phyloP scores from a whole-genome alignment of 352 stramenopile species.

The Saprolegnia parasitica region DNA sequence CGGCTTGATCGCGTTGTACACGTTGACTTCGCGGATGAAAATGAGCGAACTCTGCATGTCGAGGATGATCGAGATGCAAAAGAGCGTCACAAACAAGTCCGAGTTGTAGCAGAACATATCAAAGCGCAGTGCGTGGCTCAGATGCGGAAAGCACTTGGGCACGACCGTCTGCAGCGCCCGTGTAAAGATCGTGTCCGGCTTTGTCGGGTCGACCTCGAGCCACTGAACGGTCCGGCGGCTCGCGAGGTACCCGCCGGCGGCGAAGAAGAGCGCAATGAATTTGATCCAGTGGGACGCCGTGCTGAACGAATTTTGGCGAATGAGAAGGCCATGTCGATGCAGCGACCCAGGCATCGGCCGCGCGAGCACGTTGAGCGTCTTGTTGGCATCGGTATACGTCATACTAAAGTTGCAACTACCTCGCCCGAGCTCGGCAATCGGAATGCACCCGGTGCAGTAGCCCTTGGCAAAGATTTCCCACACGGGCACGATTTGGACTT shows the following conservation, averaged over 20 bases:
- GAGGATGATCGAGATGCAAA: not conserved
- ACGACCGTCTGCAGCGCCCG: not conserved
- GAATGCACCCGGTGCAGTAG: constrained; percentile 20
- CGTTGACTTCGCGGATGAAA: constrained; percentile 16
- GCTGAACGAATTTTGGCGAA: not conserved
- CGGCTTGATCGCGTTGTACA: not conserved
- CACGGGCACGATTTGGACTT: not conserved
- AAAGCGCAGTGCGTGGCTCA: constrained; percentile 15
- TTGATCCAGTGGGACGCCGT: constrained; percentile 3
- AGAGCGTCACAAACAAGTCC: constrained; percentile 18
- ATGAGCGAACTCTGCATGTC: constrained; percentile 9
- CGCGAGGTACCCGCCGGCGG: constrained; percentile 4
- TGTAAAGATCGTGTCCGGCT: not conserved
- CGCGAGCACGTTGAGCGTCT: constrained; percentile 1
- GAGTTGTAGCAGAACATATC: constrained; percentile 28
- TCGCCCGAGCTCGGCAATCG: not conserved
- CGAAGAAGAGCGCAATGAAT: constrained; percentile 12
- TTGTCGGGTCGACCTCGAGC: not conserved
- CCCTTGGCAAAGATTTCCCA: constrained; percentile 14
- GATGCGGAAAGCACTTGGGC: constrained; percentile 20
- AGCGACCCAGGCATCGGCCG: too few relatives aligned
- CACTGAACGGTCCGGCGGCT: constrained; percentile 16
- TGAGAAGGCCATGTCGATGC: not conserved
- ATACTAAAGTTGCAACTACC: constrained; percentile 15
- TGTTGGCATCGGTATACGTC: not conserved